Percentiles rank a stretch among this genome's conserved stretches.
Conservation (phyloP, 495 filamentous ascomycete genomes). For the Aspergillus baeticus region DNA sequence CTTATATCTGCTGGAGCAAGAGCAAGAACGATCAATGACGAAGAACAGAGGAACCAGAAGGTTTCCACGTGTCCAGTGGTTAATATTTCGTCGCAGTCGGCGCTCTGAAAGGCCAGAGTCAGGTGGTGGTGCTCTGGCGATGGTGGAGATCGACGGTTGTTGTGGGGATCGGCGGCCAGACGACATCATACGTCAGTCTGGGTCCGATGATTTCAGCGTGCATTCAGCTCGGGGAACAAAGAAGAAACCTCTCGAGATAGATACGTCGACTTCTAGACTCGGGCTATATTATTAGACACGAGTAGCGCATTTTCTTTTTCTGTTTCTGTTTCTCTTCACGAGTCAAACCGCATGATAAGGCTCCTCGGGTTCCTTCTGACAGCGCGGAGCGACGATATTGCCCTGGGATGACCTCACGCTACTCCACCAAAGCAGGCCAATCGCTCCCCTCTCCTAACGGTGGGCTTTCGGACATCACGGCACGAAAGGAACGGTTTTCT, state of each 20-base stretch:
- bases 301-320: neutral
- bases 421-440: conserved; percentile 6
- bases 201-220: conserved; percentile 26
- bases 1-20: neutral
- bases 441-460: neutral
- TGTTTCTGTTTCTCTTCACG: neutral
- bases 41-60: neutral
- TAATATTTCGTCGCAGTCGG: neutral
- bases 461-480: too few relatives aligned
- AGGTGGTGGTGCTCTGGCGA: neutral
- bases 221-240: conserved; percentile 6
- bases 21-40: neutral
- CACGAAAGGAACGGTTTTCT: too few relatives aligned
- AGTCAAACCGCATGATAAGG: neutral
- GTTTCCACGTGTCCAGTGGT: conserved; percentile 1
- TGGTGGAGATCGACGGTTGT: conserved; percentile 3
- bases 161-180: conserved; percentile 12
- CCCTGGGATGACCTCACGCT: neutral
- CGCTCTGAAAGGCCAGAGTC: neutral
- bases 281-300: too few relatives aligned
- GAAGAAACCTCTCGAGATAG: neutral
- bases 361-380: conserved; percentile 2
- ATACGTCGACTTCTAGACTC: neutral
- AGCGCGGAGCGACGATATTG: conserved; percentile 1
- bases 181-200: conserved; percentile 21